Evolutionary conservation across 78 protist genomes (phyloP), one percentile per base, ranked within the genome.

Genomic region (Dictyostelium purpureum): DNA sequence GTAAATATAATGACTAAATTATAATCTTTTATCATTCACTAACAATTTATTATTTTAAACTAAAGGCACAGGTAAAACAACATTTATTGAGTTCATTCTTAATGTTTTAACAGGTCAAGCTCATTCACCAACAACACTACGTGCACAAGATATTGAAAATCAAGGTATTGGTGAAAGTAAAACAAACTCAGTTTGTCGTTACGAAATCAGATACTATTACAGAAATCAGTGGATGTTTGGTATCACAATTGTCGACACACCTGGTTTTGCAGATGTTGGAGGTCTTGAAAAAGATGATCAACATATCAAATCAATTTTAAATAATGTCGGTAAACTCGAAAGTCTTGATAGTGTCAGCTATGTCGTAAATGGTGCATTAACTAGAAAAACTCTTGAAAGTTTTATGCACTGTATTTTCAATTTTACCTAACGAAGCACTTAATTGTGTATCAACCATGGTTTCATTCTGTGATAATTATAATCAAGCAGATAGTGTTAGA

Each of bases 221-320:
- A 0, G 24, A 21, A 40, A 77, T 18, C 5, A 9, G 2, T 77
- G 35, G 42, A 77, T 42, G 59, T 77, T 77, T 63, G 77, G 70
- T 63, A 77, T 77, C n/a, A 63, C 83, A 38, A 7, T 77, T 24
- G 37, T 77, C 12, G 77, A 70, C 12, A 70, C 77, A 70, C 77
- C 19, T 19, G 77, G 19, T n/a, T 70, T 70, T n/a, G 38, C 77
- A 7, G 10, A 16, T 70, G 10, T 16, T 6, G 19, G 5, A n/a
- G 77, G 77, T 18, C 10, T 57, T 21, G 12, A n/a, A n/a, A n/a
- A n/a, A n/a, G n/a, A n/a, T n/a, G n/a, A n/a, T n/a, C n/a, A n/a
- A n/a, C n/a, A n/a, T n/a, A n/a, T n/a, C n/a, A n/a, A n/a, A n/a
- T n/a, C n/a, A n/a, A n/a, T n/a, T n/a, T n/a, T n/a, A n/a, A n/a